Base-by-base conservation (phyloP, 2,329 filamentous ascomycete genomes). In the Pseudogymnoascus sp. region DNA sequence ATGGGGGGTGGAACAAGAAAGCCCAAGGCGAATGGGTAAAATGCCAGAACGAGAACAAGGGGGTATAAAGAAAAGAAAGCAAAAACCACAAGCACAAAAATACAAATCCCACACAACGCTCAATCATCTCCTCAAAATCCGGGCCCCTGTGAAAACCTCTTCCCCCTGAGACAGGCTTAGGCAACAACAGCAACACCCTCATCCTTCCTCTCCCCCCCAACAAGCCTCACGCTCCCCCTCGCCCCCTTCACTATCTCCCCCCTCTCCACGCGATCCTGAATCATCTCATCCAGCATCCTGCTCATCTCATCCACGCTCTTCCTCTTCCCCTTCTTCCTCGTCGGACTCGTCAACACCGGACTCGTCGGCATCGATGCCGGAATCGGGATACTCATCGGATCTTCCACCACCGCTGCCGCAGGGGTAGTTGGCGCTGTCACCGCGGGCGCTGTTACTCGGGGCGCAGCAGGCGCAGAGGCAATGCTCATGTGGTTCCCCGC, bases 211-310 rank as follows among this genome's bases (percentile, higher is more conserved):
- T 75, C 75, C 37, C 72, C 81, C 43, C 76, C 75, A 4, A 80
- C 78, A 37, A 89, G 72, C 59, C 85, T 83, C 60, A 91, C 82
- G 70, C 86, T 91, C 41, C 87, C 89, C 64, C 87, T 80, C 60
- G 77, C 77, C 61, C 86, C 82, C 69, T 89, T 85, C 31, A 90
- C 80, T 21, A 91, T 77, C 62, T 90, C 85, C 21, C 89, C 90
- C 61, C 81, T 85, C 69, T 94, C 90, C 61, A 95, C 89, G 63
- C 89, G 86, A 71, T 93, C 90, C 71, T 92, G 89, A 64, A 97
- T 94, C 93, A 97, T 97, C 76, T 96, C 91, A 70, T 97, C 93
- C 26, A 97, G 82, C 78, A 97, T 92, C 69, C 87, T 85, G 68
- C 90, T 96, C 86, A 97, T 92, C 75, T 96, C 92, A 69, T 96